Evolutionary conservation across 1,284 basidiomycete genomes (phyloP).

Genomic region (Agaricales sp.): DNA sequence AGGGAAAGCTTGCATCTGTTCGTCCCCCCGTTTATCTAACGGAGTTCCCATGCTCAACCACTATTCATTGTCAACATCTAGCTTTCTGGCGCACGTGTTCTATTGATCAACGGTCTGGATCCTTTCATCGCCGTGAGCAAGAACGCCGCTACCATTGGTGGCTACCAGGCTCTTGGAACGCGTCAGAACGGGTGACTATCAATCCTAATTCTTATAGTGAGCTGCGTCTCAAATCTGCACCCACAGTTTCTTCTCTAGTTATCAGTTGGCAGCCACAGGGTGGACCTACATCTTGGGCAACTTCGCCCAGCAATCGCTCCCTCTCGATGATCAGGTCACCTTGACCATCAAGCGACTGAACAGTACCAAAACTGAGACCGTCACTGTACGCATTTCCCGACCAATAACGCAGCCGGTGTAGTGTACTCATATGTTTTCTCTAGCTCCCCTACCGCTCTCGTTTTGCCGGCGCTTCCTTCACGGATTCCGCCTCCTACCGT

Average conservation of each 20-base stretch:
- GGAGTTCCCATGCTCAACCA: not conserved
- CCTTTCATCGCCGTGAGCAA: not conserved
- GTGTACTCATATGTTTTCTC: not conserved
- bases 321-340: slow-evolving; percentile 38
- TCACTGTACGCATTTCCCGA: slow-evolving; percentile 24
- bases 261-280: slow-evolving; percentile 23
- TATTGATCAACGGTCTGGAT: not conserved
- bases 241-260: slow-evolving; percentile 29
- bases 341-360: slow-evolving; percentile 37
- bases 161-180: not conserved
- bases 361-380: slow-evolving; percentile 28
- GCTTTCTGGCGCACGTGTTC: not conserved
- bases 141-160: slow-evolving; percentile 1
- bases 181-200: not conserved
- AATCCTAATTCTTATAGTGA: not conserved
- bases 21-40: not conserved
- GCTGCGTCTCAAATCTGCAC: not conserved
- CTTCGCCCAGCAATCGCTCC: slow-evolving; percentile 48
- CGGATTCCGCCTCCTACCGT: slow-evolving; percentile 37
- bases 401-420: not conserved
- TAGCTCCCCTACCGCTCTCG: slow-evolving; percentile 52
- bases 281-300: slow-evolving; percentile 55
- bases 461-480: slow-evolving; percentile 34
- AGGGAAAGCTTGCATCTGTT: not conserved
- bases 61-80: not conserved